phyloP scores from a whole-genome alignment of 2,329 filamentous ascomycete species.

The Colletotrichum lini region DNA sequence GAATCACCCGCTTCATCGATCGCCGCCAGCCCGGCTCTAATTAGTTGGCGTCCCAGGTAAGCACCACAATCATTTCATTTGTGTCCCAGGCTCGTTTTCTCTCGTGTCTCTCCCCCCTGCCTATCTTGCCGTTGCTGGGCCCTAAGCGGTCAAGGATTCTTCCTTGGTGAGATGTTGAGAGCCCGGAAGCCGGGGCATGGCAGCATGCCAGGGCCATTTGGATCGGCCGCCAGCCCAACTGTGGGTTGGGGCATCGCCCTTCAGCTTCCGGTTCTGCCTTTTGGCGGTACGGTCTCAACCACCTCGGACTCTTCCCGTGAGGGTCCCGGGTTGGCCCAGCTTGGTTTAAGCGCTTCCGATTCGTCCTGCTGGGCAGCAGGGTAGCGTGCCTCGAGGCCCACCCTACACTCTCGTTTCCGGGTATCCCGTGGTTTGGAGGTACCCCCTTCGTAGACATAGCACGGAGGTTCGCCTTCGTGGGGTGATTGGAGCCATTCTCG shows the following conservation, averaged over 20 bases:
- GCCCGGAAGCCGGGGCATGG: slow-evolving; percentile 15
- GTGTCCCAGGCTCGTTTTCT: slow-evolving; percentile 29
- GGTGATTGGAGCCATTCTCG: slow-evolving; percentile 17
- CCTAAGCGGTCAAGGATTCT: slow-evolving; percentile 9
- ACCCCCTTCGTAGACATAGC: slow-evolving; percentile 2
- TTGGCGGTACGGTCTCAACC: slow-evolving; percentile 17
- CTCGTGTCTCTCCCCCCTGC: slow-evolving; percentile 24
- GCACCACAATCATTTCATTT: slow-evolving; percentile 26
- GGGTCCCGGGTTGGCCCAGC: slow-evolving; percentile 13
- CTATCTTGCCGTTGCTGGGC: slow-evolving; percentile 27
- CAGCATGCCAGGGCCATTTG: slow-evolving; percentile 8
- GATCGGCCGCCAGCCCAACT: slow-evolving; percentile 6
- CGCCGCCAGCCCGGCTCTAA: neutral
- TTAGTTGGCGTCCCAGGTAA: slow-evolving; percentile 11
- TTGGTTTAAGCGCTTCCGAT: neutral
- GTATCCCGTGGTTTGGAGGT: slow-evolving; percentile 20
- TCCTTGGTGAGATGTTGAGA: slow-evolving; percentile 30
- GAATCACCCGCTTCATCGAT: neutral
- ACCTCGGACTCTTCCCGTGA: slow-evolving; percentile 7
- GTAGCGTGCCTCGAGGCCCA: slow-evolving; percentile 19
- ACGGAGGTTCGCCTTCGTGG: neutral
- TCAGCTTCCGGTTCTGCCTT: slow-evolving; percentile 13
- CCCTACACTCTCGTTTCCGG: slow-evolving; percentile 34
- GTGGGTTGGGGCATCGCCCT: slow-evolving; percentile 22
- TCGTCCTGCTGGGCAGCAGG: slow-evolving; percentile 23